Percentiles rank a stretch among this genome's conserved stretches.
phyloP scores from a whole-genome alignment of 2,329 filamentous ascomycete species.

The Beauveria brongniartii region DNA sequence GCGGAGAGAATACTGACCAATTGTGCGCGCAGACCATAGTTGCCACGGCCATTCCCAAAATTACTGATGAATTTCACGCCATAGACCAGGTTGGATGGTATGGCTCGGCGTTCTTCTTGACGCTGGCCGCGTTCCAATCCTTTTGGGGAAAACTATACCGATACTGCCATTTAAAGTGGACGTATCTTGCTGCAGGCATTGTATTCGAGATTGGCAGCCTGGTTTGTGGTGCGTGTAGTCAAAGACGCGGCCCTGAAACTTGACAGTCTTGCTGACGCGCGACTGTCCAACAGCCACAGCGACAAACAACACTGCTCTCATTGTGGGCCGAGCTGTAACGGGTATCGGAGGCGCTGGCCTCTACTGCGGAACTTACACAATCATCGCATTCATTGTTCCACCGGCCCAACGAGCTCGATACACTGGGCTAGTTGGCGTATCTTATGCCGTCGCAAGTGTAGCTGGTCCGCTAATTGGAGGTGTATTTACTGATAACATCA shows the following conservation, averaged over 20 bases:
- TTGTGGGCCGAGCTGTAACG: conserved; percentile 39
- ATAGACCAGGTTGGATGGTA: conserved; percentile 40
- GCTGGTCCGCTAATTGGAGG: conserved; percentile 19
- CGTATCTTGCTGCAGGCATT: conserved; percentile 28
- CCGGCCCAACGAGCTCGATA: conserved; percentile 14
- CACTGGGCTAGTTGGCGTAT: conserved; percentile 17
- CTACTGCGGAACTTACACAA: conserved; percentile 34
- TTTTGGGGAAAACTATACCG: conserved; percentile 22
- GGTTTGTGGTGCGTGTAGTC: conserved; percentile 23
- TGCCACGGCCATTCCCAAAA: conserved; percentile 35
- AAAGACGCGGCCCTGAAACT: too few species aligned
- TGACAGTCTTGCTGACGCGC: neutral
- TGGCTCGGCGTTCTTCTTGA: conserved; percentile 32
- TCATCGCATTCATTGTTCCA: conserved; percentile 26
- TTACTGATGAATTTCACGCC: conserved; percentile 30
- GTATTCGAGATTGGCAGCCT: conserved; percentile 36
- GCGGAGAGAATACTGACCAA: neutral
- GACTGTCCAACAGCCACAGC: conserved; percentile 21
- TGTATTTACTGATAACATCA: conserved; percentile 16
- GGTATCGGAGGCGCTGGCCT: conserved; percentile 35
- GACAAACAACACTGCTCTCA: conserved; percentile 31
- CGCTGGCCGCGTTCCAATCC: conserved; percentile 19
- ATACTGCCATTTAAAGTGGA: conserved; percentile 31
- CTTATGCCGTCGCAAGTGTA: conserved; percentile 17
- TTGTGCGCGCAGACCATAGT: conserved; percentile 28